These are phyloP conservation scores for Lichtheimia corymbifera DNA, from an alignment of 371 early-diverging fungal genomes.

Conservation along the genomic window DNA sequence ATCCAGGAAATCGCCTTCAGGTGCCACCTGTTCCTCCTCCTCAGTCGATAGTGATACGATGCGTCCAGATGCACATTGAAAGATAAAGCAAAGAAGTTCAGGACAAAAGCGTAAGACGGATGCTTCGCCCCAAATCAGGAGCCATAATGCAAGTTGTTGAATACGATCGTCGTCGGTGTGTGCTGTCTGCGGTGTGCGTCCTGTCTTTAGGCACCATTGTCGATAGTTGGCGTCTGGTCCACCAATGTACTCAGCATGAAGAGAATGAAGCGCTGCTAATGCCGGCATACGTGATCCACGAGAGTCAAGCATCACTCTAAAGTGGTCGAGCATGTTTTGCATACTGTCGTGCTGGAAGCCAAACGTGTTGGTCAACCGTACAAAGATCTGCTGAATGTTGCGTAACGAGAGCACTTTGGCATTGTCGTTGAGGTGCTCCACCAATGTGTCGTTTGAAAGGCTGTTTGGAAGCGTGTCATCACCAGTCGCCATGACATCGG, in stretches of 20 bases:
- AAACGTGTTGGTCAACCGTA: constrained; percentile 28
- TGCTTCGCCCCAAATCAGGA: constrained; percentile 89
- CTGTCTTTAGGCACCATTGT: constrained; percentile 55
- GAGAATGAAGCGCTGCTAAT: constrained; percentile 65
- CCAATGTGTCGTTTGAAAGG: constrained; percentile 16
- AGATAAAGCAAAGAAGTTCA: constrained; percentile 82
- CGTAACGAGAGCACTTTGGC: not conserved
- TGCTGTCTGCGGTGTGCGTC: constrained; percentile 64
- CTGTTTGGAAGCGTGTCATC: not conserved
- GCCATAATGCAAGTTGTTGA: constrained; percentile 76
- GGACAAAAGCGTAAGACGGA: constrained; percentile 77
- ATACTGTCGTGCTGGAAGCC: constrained; percentile 85
- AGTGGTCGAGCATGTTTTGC: constrained; percentile 75
- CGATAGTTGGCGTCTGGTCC: constrained; percentile 84
- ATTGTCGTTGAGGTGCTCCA: not conserved
- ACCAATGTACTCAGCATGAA: constrained; percentile 88
- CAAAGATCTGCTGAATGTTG: constrained; percentile 14
- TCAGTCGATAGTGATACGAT: constrained; percentile 12
- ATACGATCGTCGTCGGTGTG: constrained; percentile 70
- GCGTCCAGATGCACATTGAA: constrained; percentile 71
- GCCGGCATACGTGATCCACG: constrained; percentile 80
- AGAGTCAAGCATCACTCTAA: constrained; percentile 83
- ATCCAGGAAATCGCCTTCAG: constrained; percentile 70
- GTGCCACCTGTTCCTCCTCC: constrained; percentile 10
- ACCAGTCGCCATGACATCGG: not conserved